Evolutionary conservation across 768 basidiomycete genomes (phyloP).

Genomic region (Termitomyces sp.): DNA sequence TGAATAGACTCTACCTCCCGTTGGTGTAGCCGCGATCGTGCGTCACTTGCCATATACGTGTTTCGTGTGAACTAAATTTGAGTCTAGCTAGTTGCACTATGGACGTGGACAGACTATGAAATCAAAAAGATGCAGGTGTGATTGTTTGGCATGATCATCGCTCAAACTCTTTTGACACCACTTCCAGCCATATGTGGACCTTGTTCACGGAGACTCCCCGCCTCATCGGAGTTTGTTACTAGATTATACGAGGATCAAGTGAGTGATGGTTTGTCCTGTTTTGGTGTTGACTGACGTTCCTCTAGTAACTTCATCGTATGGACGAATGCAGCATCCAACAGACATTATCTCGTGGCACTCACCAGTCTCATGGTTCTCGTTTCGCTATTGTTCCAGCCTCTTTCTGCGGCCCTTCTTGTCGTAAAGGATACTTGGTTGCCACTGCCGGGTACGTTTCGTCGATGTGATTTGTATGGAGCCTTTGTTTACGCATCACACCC

Average conservation of each 20-base stretch:
- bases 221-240: constrained; percentile 51
- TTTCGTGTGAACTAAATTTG: not conserved
- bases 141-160: not conserved
- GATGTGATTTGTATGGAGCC: not conserved
- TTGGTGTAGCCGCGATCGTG: constrained; percentile 46
- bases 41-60: constrained; percentile 15
- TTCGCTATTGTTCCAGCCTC: constrained; percentile 48
- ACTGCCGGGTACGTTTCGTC: constrained; percentile 33
- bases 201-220: constrained; percentile 53
- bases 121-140: constrained; percentile 56
- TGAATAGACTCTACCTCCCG: constrained; percentile 50
- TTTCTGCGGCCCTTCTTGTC: constrained; percentile 48
- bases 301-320: constrained; percentile 48
- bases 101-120: constrained; percentile 58
- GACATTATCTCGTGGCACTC: constrained; percentile 49
- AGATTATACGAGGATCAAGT: constrained; percentile 57
- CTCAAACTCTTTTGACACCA: not conserved
- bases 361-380: constrained; percentile 49
- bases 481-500: not conserved
- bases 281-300: not conserved
- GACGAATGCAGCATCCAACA: constrained; percentile 43
- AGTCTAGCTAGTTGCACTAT: constrained; percentile 43
- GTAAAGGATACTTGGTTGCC: constrained; percentile 45
- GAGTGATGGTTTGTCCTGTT: constrained; percentile 8
- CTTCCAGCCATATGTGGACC: constrained; percentile 53